phyloP scores from a whole-genome alignment of 176 grass and related monocot genomes.

The Cenchrus fungigraminus region DNA sequence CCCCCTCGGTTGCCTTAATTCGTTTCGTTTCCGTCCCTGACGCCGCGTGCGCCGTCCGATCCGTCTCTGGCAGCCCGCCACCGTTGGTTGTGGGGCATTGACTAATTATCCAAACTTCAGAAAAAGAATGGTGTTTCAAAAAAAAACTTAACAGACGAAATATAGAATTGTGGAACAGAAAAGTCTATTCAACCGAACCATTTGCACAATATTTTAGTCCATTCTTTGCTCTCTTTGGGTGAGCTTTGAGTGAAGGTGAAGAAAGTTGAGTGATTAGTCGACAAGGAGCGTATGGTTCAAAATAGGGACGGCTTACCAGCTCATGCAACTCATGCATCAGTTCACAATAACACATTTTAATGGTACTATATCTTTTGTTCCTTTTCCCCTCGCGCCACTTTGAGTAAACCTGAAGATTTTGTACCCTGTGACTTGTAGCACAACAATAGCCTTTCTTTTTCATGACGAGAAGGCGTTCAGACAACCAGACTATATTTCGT shows the following conservation, averaged over 20 bases:
- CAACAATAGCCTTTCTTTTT: not conserved
- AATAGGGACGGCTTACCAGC: not conserved
- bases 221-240: not conserved
- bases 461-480: not conserved
- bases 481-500: too few relatives aligned
- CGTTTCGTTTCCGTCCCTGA: not conserved
- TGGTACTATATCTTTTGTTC: not conserved
- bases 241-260: constrained; percentile 27
- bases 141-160: too few relatives aligned
- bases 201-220: not conserved
- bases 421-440: not conserved
- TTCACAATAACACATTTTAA: not conserved
- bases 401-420: constrained; percentile 22
- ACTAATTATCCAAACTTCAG: too few relatives aligned
- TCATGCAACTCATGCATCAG: not conserved
- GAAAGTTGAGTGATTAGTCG: not conserved
- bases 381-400: constrained; percentile 3
- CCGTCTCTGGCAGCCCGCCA: not conserved
- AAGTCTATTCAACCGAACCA: not conserved
- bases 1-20: not conserved
- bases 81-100: not conserved
- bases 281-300: not conserved
- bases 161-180: too few relatives aligned
- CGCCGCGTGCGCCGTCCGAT: not conserved
- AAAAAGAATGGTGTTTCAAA: too few relatives aligned